Evolutionary conservation across 2,329 filamentous ascomycete species (phyloP).

Genomic region (Alternaria postmessia): DNA sequence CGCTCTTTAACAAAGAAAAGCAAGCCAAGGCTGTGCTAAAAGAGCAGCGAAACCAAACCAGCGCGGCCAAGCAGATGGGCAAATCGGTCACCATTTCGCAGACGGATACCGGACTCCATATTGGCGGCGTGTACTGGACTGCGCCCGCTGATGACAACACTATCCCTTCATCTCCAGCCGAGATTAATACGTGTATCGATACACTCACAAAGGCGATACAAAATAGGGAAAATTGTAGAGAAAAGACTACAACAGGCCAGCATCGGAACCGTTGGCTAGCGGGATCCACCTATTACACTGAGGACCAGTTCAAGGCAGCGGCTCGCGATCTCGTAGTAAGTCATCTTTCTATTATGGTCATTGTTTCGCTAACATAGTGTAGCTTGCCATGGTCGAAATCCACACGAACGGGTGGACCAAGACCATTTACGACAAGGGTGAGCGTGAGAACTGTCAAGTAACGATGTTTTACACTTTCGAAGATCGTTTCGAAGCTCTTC

Average conservation of each 20-base stretch:
- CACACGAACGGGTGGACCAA: slow-evolving; percentile 20
- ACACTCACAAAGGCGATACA: slow-evolving; percentile 7
- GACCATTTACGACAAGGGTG: slow-evolving; percentile 10
- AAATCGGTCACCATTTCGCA: background rate
- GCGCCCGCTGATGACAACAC: background rate
- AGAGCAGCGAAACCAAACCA: background rate
- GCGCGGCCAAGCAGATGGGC: background rate
- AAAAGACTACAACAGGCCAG: background rate
- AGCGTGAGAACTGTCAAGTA: slow-evolving; percentile 11
- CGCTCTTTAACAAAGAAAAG: background rate
- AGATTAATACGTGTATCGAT: background rate
- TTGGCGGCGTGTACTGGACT: background rate
- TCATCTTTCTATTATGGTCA: background rate
- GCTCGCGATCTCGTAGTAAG: slow-evolving; percentile 15
- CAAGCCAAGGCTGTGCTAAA: background rate
- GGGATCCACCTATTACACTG: slow-evolving; percentile 5
- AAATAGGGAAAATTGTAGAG: slow-evolving; percentile 12
- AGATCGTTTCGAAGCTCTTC: slow-evolving; percentile 16
- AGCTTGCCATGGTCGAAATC: slow-evolving; percentile 11
- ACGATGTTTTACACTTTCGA: slow-evolving; percentile 20
- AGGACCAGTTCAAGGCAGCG: background rate
- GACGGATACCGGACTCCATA: background rate
- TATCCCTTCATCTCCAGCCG: slow-evolving; percentile 2
- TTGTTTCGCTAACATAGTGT: background rate
- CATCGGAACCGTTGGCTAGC: slow-evolving; percentile 16